These are phyloP conservation scores for Trichoderma sp. DNA, from an alignment of 2,329 filamentous ascomycete genomes.

Conservation along the genomic window DNA sequence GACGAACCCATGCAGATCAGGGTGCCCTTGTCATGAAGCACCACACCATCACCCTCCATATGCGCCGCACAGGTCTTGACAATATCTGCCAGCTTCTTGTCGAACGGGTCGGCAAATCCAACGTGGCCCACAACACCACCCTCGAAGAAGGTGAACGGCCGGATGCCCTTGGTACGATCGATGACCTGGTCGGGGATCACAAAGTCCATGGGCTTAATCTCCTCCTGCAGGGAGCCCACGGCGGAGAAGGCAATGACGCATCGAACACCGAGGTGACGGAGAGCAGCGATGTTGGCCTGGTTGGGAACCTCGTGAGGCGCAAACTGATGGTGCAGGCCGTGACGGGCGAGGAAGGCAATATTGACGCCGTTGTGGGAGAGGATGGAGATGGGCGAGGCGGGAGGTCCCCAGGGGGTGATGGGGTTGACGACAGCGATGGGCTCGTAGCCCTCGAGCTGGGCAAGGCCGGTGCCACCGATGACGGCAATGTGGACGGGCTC, in stretches of 20 bases:
- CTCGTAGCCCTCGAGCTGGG: slow-evolving; percentile 81
- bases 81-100: slow-evolving; percentile 72
- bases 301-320: slow-evolving; percentile 94
- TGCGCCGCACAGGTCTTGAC: slow-evolving; percentile 73
- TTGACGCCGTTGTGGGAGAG: slow-evolving; percentile 80
- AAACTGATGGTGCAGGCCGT: slow-evolving; percentile 84
- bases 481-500: slow-evolving; percentile 80
- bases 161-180: slow-evolving; percentile 92
- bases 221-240: slow-evolving; percentile 87
- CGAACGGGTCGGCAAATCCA: slow-evolving; percentile 94
- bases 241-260: slow-evolving; percentile 93
- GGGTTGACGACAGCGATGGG: slow-evolving; percentile 78
- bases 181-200: slow-evolving; percentile 96
- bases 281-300: slow-evolving; percentile 96
- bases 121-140: slow-evolving; percentile 90
- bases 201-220: slow-evolving; percentile 95
- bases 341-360: slow-evolving; percentile 91
- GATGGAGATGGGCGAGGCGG: slow-evolving; percentile 76
- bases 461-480: slow-evolving; percentile 90
- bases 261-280: slow-evolving; percentile 85
- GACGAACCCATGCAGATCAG: slow-evolving; percentile 85
- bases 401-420: slow-evolving; percentile 83
- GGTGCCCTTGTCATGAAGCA: slow-evolving; percentile 79
- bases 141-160: slow-evolving; percentile 96
- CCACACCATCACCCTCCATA: slow-evolving; percentile 81